phyloP scores from a whole-genome alignment of 139 green algal genomes.

The Spirogloea muscicola region DNA sequence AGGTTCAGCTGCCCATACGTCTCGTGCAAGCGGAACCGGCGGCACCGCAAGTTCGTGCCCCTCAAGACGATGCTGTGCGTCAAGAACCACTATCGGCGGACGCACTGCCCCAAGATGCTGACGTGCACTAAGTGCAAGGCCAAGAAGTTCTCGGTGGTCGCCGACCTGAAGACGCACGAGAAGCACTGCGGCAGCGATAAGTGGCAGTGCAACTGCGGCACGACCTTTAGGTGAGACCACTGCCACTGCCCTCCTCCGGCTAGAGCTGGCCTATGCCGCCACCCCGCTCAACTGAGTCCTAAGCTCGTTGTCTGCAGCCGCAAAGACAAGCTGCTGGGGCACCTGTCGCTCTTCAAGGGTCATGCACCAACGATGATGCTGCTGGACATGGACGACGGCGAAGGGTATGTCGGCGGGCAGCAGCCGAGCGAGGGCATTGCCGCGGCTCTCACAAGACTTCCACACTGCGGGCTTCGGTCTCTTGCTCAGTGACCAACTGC shows the following conservation, averaged over 20 bases:
- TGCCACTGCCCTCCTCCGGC: no score
- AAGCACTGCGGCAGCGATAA: slow-evolving; percentile 38
- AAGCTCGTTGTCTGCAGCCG: no score
- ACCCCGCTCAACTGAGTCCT: no score
- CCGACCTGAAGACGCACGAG: slow-evolving; percentile 40
- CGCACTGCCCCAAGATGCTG: slow-evolving; percentile 36
- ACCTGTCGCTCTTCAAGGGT: slow-evolving; percentile 28
- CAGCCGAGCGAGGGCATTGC: no score
- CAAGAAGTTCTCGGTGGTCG: slow-evolving; percentile 39
- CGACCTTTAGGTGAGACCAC: no score
- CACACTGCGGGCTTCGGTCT: no score
- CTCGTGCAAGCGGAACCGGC: slow-evolving; percentile 29
- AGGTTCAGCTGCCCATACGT: slow-evolving; percentile 36
- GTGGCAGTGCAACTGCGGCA: slow-evolving; percentile 34
- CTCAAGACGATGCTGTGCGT: slow-evolving; percentile 45
- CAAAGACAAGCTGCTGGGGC: slow-evolving; percentile 39
- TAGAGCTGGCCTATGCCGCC: no score
- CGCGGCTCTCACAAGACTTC: no score
- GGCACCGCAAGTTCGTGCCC: slow-evolving; percentile 14
- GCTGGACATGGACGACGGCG: no score
- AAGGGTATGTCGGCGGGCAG: no score
- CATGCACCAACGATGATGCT: slow-evolving; percentile 12
- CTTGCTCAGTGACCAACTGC: no score
- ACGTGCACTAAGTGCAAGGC: slow-evolving; percentile 21
- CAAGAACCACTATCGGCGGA: slow-evolving; percentile 39